These are phyloP conservation scores for Marsdenia floribunda DNA, from an alignment of 257 asterid species.

Conservation along the genomic window DNA sequence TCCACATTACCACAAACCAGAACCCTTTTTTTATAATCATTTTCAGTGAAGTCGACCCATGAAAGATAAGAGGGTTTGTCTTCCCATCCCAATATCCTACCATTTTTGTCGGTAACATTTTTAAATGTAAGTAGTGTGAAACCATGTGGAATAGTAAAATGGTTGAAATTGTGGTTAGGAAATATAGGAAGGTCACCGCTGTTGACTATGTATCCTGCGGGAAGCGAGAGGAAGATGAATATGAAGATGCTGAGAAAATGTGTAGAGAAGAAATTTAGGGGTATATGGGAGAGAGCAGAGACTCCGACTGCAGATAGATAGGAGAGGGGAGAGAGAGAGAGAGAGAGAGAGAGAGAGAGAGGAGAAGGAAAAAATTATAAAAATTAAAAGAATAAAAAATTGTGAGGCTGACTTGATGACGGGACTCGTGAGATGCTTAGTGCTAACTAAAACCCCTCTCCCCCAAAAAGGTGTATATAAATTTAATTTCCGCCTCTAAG, in stretches of 20 bases:
- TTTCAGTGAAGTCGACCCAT: neutral
- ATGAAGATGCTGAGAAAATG: neutral
- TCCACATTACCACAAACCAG: neutral
- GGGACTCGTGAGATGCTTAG: neutral
- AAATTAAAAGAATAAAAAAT: no score
- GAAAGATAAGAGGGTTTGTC: no score
- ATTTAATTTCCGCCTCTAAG: neutral
- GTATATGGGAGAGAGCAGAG: no score
- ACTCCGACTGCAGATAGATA: no score
- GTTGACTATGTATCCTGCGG: neutral
- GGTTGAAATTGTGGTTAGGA: no score
- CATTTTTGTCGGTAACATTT: neutral
- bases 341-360: no score
- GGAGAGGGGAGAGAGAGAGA: no score
- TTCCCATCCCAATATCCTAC: no score
- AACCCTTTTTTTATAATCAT: neutral
- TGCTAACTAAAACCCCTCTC: neutral
- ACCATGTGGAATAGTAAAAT: no score
- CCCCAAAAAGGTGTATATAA: neutral
- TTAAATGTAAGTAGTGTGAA: neutral
- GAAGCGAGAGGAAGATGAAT: neutral
- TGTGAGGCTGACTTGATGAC: neutral
- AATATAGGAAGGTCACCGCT: neutral
- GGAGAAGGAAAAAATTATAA: no score
- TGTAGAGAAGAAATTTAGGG: neutral